Conservation (phyloP, 2,329 filamentous ascomycete genomes). For the Exophiala aquamarina region DNA sequence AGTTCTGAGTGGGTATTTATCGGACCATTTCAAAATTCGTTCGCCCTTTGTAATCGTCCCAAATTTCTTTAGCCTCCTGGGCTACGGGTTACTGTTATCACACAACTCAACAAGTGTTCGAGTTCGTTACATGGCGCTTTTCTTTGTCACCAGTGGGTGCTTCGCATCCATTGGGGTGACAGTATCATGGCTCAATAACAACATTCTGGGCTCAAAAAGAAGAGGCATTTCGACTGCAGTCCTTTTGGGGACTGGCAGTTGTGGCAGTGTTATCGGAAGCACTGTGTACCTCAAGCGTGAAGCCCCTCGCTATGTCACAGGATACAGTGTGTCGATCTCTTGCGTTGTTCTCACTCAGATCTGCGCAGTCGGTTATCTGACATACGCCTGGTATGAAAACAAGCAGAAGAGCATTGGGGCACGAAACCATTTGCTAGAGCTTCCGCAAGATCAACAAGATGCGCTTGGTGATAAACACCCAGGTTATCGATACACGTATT, state of each 20-base stretch:
- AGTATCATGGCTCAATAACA: constrained; percentile 32
- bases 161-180: constrained; percentile 34
- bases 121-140: constrained; percentile 29
- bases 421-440: constrained; percentile 18
- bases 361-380: neutral
- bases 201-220: constrained; percentile 28
- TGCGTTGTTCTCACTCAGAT: neutral
- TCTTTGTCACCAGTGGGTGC: constrained; percentile 28
- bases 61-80: constrained; percentile 30
- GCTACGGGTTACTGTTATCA: constrained; percentile 31
- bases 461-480: constrained; percentile 17
- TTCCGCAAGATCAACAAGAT: constrained; percentile 43
- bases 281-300: constrained; percentile 44
- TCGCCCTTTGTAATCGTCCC: constrained; percentile 35
- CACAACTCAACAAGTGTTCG: constrained; percentile 25
- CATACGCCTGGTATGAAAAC: neutral
- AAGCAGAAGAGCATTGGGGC: neutral
- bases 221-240: constrained; percentile 35
- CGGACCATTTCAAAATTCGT: constrained; percentile 30
- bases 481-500: constrained; percentile 4
- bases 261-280: constrained; percentile 43
- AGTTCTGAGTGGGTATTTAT: constrained; percentile 28
- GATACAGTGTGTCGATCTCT: constrained; percentile 33
- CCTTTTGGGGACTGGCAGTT: constrained; percentile 46
- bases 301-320: constrained; percentile 39